Base-by-base conservation (phyloP, 345 rosid genomes). In the thale cress (Arabidopsis thaliana) region DNA sequence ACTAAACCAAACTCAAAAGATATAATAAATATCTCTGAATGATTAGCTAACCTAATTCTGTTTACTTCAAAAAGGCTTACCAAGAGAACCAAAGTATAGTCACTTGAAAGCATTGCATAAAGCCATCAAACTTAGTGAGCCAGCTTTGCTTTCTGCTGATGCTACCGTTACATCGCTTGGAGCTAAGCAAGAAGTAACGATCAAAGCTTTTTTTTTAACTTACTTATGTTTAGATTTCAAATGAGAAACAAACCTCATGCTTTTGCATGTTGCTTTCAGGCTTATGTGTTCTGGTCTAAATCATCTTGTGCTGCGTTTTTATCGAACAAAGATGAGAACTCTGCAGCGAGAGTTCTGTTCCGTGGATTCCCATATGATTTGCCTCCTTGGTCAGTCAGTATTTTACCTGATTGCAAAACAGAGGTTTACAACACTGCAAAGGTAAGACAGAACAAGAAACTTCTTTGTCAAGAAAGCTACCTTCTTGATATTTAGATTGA, bases 341-440 rank as follows among this genome's bases (percentile, higher is more conserved):
- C 80, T 60, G 81, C 84, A 3, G 88, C 81, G 3, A 87, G 78
- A 59, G 96, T 93, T 42, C 79, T 80, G 22, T 93, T 85, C 37
- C 76, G 86, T 45, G 85, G 85, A 42, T 67, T 67, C 76, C 90
- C 83, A 64, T 89, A 88, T 68, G 86, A 86, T 57, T 81, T 93
- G 59, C 98, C 93, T 49, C 86, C 96, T 42, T 93, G 98, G 98
- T 93, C 98, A 3, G 67, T 93, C 71, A 93, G 98, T 86, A 84
- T 93, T 44, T 90, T 93, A 30, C 97, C 96, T 59, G 96, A 89
- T 72, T 93, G 98, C 87, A 88, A 91, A 82, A 91, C 84, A 11
- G 85, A 78, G 10, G 84, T 80, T 52, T 89, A 83, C 83, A 93
- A 93, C 89, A 91, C 98, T 32, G 98, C 97, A 65, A 78, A 76